Evolutionary conservation across 805 yeast species (phyloP), one percentile per base, ranked within the genome.

Genomic region (Kuraishia cidri): DNA sequence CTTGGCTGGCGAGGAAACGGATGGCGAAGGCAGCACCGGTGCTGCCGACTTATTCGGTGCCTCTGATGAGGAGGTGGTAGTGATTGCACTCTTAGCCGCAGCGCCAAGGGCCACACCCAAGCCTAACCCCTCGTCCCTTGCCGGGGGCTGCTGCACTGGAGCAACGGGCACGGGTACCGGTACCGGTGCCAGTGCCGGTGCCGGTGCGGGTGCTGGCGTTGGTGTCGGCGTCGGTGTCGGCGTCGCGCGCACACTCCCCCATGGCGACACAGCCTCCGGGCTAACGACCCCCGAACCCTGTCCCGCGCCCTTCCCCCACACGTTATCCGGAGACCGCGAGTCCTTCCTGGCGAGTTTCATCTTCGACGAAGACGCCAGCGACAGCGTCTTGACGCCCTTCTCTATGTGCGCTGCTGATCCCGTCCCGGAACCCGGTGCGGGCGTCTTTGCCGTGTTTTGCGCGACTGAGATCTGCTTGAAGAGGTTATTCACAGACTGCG

Each of bases 401-500:
- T 17, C 21, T 9, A 22, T 16, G 11, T n/a, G 10, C 13, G 14
- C 20, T 4, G 26, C 5, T 8, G 29, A 7, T 8, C 21, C 16
- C 32, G 29, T 22, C 36, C 39, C 28, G 32, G 40, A 31, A 38
- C 35, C 24, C 35, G 26, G 35, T 11, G 43, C 39, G 4, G 41
- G 35, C 10, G 5, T 23, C 10, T 5, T 6, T 3, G 24, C 6
- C 4, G 28, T 10, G 22, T 14, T 20, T 16, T 10, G 20, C 13
- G 28, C 28, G 13, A 6, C 39, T 28, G 37, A 39, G 4, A 26
- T 22, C 11, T 36, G 41, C 26, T 44, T 46, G 45, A 51, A 51
- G 3, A 50, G 37, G 28, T 34, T 41, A 26, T 47, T 48, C 16
- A 44, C 52, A 11, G 54, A 47, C 31, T 48, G 53, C 11, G 55